Base-by-base conservation (phyloP, 345 rosid genomes). In the Atalantia buxifolia region DNA sequence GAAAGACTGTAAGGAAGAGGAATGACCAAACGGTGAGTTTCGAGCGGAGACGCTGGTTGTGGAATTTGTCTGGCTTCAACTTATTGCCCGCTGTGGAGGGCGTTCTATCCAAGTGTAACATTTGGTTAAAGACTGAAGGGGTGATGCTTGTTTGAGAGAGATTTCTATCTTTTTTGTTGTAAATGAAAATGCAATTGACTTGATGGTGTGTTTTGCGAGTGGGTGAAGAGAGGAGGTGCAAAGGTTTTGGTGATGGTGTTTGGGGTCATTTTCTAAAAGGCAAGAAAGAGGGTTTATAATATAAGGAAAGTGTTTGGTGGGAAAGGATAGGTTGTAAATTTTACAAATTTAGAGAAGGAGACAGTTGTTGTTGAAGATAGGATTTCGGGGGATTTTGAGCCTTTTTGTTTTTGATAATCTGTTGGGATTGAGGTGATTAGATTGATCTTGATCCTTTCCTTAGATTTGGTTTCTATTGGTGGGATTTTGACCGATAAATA, bases 71-170 rank as follows among this genome's bases (percentile, higher is more conserved):
- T n/a, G 83, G 87, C 65, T 92, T 92, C 71, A 85, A 78, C 50
- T 92, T 45, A 3, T 13, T 92, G 42, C 91, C 91, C 0, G 95
- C 91, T 9, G 97, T 89, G 19, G 93, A 82, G n/a, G 94, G 89
- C 25, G 79, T 69, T 79, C 81, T 69, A 19, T 86, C 90, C 30
- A 85, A 88, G 72, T 84, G 93, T 42, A 93, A 90, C 97, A 92
- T 89, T 83, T 83, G 35, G 31, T 72, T 0, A 19, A 65, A 33
- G 12, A 19, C 2, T 33, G 0, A 21, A 1, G 25, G n/a, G 40
- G 21, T 40, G 45, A 2, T 3, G 50, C 5, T 4, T 25, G 14
- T 69, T 65, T 33, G n/a, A 45, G 57, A 6, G 33, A 45, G 33
- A 35, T 12, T 69, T 48, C 12, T 55, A 42, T 21, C 57, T 53